Evolutionary conservation across 768 basidiomycete genomes (phyloP).

Genomic region (Fomitopsis serialis): DNA sequence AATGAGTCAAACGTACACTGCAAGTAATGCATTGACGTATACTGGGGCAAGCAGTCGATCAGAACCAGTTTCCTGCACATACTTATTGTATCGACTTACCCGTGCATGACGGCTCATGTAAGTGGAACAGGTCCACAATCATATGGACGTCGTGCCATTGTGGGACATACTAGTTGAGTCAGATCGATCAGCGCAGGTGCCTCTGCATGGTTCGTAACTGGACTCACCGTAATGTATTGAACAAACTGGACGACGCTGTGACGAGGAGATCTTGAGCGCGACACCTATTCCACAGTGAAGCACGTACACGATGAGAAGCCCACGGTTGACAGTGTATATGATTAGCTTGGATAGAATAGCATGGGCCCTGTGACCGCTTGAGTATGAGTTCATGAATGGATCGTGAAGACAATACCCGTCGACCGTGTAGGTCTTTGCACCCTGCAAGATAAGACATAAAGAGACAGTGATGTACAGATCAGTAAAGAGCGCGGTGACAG

Average conservation of each 20-base stretch:
- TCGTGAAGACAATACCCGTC: neutral
- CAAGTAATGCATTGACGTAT: neutral
- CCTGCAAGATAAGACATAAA: neutral
- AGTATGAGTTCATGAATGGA: neutral
- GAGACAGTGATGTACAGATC: neutral
- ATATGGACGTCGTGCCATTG: neutral
- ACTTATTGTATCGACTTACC: neutral
- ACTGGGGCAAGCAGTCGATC: neutral
- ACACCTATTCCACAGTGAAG: no score
- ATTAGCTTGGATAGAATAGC: neutral
- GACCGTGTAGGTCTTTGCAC: neutral
- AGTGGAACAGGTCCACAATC: neutral
- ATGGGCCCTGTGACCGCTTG: neutral
- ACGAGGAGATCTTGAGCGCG: neutral
- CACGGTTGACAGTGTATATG: neutral
- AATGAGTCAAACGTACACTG: slow-evolving; percentile 1
- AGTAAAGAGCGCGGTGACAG: neutral
- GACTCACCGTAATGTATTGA: neutral
- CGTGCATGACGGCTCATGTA: neutral
- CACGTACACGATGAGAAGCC: neutral
- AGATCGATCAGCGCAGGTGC: neutral
- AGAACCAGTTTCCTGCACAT: no score
- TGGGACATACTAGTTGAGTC: neutral
- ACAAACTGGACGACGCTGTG: neutral
- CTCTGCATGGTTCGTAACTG: no score